Conservation (phyloP, 352 stramenopile species). For the Pythium vanterpoolii region DNA sequence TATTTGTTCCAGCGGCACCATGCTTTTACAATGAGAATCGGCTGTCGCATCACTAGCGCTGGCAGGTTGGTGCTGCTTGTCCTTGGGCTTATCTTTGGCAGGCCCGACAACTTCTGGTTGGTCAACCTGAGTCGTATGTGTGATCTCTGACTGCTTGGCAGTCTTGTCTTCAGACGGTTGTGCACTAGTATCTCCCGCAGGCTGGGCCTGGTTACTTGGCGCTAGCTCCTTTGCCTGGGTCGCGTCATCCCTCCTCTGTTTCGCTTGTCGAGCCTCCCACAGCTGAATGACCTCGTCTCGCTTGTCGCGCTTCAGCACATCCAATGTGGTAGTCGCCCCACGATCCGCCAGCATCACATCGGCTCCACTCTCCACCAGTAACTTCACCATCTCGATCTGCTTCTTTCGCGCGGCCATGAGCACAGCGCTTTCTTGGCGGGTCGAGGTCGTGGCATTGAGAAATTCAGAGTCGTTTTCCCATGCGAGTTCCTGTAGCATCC, state of each 20-base stretch:
- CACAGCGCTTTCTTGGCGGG: constrained; percentile 51
- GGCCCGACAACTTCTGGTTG: no score
- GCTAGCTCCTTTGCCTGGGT: not conserved
- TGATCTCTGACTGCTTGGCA: not conserved
- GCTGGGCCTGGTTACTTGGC: not conserved
- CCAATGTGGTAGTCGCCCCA: constrained; percentile 41
- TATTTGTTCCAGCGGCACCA: not conserved
- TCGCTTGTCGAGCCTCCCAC: constrained; percentile 19
- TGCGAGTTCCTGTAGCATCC: constrained; percentile 35
- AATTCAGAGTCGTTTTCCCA: constrained; percentile 30
- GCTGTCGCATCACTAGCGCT: not conserved
- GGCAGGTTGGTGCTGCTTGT: not conserved
- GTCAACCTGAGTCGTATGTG: not conserved
- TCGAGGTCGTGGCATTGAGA: constrained; percentile 43
- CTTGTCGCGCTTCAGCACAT: constrained; percentile 51
- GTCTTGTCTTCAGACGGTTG: not conserved
- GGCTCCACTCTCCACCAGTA: constrained; percentile 41
- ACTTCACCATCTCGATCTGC: constrained; percentile 35
- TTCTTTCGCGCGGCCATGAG: constrained; percentile 65
- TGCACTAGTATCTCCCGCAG: not conserved
- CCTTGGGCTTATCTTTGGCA: not conserved
- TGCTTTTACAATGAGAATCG: not conserved
- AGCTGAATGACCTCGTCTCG: constrained; percentile 44
- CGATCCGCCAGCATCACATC: constrained; percentile 45
- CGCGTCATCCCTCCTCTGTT: not conserved